Base-by-base conservation (phyloP, 441 rosid genomes). In the Geranium incanum region DNA sequence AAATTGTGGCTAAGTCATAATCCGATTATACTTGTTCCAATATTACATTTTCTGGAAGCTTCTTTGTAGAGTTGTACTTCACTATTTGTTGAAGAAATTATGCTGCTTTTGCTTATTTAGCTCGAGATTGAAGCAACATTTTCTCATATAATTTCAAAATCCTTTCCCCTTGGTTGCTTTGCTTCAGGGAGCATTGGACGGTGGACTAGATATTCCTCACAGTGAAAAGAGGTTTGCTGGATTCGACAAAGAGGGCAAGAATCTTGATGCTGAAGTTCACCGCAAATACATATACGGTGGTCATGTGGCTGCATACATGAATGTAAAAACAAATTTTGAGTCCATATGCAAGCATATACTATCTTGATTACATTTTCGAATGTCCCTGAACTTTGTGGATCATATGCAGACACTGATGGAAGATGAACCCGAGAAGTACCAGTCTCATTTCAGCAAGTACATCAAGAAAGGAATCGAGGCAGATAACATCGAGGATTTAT, bases 151-250 rank as follows among this genome's bases (percentile, higher is more conserved):
- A 28, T 28, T 28, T 28, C 33, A 28, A 28, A 28, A 28, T 28
- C 33, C 33, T 28, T 28, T 28, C 33, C 33, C 33, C 33, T 28
- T 28, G 33, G 33, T 28, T 48, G 57, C 57, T 12, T 71, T 36
- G 48, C 65, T 48, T 1, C 76, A 89, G 95, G 98, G 98, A 66
- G 97, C 92, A 16, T 77, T 93, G 79, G 97, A 93, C 38, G 98
- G 96, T 57, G 97, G 97, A 18, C 77, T 93, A 77, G 98, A 93
- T 79, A 88, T 91, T 68, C 96, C 98, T 1, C 98, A 93, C 81
- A 88, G 97, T 62, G 97, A 93, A 43, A 93, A 93, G 86, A 85
- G 95, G 75, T 93, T 91, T 75, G 96, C 97, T 9, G 96, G 98
- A 1, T 93, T 89, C 75, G 70, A 84, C 2, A 93, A 89, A 77